These are phyloP conservation scores for Leptographium galeiforme DNA, from an alignment of 2,329 filamentous ascomycete species.

Conservation along the genomic window DNA sequence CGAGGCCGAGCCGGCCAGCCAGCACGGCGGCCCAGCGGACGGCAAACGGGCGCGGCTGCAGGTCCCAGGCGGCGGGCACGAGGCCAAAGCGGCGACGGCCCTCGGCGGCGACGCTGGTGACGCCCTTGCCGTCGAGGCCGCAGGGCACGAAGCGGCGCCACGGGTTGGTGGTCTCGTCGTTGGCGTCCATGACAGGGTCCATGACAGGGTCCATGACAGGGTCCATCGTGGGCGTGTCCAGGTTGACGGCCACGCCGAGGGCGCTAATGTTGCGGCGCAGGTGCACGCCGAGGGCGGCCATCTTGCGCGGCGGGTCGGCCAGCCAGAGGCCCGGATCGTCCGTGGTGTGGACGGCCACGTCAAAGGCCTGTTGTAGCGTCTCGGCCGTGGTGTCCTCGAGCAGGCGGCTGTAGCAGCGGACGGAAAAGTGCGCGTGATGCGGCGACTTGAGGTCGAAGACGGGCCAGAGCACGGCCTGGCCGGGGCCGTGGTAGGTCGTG, in stretches of 20 bases:
- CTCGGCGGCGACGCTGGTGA: slow-evolving; percentile 58
- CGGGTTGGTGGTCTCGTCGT: slow-evolving; percentile 29
- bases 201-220: slow-evolving; percentile 9
- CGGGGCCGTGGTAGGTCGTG: slow-evolving; percentile 89
- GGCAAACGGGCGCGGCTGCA: slow-evolving; percentile 7
- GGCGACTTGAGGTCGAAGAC: slow-evolving; percentile 60
- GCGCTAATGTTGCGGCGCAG: slow-evolving; percentile 70
- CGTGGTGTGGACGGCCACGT: slow-evolving; percentile 48
- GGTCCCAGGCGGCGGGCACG: slow-evolving; percentile 7
- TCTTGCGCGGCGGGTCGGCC: slow-evolving; percentile 45
- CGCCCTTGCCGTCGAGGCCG: slow-evolving; percentile 65
- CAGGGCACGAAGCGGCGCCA: slow-evolving; percentile 74
- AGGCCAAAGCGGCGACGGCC: slow-evolving; percentile 10
- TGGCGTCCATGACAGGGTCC: too few relatives aligned
- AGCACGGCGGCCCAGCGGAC: slow-evolving; percentile 8
- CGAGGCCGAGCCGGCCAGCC: slow-evolving; percentile 6
- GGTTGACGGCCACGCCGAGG: slow-evolving; percentile 72
- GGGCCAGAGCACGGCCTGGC: slow-evolving; percentile 86
- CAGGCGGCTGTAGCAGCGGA: slow-evolving; percentile 63
- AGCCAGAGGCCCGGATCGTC: slow-evolving; percentile 82
- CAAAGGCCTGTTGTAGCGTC: slow-evolving; percentile 42
- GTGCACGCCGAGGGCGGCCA: slow-evolving; percentile 87
- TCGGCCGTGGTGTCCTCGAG: slow-evolving; percentile 66
- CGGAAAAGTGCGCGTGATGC: slow-evolving; percentile 44
- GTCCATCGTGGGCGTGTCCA: slow-evolving; percentile 40